Percentiles rank a stretch among this genome's conserved stretches.
Evolutionary conservation across 2,329 filamentous ascomycete species (phyloP).

Genomic region (Diplocarpon rosae): DNA sequence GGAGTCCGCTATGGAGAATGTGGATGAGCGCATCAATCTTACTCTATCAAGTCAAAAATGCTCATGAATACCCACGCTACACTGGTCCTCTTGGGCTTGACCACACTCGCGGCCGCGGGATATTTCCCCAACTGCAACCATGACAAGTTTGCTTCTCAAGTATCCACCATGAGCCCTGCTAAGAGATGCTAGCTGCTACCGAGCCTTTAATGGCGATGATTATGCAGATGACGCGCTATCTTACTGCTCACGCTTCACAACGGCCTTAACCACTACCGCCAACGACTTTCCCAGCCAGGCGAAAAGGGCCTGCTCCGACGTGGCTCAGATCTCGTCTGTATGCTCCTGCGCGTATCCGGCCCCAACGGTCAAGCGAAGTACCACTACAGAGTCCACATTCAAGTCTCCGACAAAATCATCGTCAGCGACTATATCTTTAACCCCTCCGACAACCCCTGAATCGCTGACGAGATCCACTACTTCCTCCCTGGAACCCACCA

Average conservation of each 20-base stretch:
- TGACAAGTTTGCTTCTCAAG: not conserved
- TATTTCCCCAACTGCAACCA: not conserved
- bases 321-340: conserved; percentile 11
- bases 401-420: too few species aligned
- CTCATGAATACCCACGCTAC: too few species aligned
- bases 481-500: too few species aligned
- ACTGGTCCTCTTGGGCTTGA: too few species aligned
- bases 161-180: not conserved
- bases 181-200: conserved; percentile 7
- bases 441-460: too few species aligned
- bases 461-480: too few species aligned
- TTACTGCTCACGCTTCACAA: conserved; percentile 13
- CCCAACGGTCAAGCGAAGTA: not conserved
- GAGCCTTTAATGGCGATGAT: conserved; percentile 14
- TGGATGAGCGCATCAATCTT: too few species aligned
- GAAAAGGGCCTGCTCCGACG: conserved; percentile 3
- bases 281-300: conserved; percentile 10
- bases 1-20: too few species aligned
- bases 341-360: conserved; percentile 14
- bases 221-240: conserved; percentile 6
- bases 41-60: too few species aligned
- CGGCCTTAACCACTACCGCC: conserved; percentile 6
- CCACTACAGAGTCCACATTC: not conserved
- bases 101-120: too few species aligned
- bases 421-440: too few species aligned